phyloP scores from a whole-genome alignment of 2,329 filamentous ascomycete genomes.

The Botrytis sinoallii region DNA sequence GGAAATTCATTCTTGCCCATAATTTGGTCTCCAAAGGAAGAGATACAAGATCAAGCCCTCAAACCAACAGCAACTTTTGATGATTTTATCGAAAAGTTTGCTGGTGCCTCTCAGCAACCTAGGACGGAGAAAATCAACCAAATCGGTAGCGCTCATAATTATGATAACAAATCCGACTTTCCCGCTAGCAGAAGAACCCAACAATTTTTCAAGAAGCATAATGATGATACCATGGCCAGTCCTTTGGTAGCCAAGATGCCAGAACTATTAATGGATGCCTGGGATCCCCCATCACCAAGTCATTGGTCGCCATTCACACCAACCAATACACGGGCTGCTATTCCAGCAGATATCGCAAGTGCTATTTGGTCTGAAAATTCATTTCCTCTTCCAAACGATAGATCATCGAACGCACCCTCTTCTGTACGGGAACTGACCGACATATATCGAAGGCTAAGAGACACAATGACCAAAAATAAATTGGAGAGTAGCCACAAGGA shows the following conservation, averaged over 20 bases:
- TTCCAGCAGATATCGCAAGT: constrained; percentile 34
- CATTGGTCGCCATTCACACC: constrained; percentile 20
- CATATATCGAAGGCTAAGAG: constrained; percentile 58
- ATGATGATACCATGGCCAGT: constrained; percentile 27
- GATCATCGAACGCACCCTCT: constrained; percentile 42
- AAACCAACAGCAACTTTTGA: constrained; percentile 59
- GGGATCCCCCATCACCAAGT: constrained; percentile 32
- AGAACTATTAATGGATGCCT: constrained; percentile 35
- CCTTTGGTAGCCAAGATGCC: constrained; percentile 31
- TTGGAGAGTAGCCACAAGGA: constrained; percentile 39
- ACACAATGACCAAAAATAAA: constrained; percentile 56
- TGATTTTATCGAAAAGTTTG: constrained; percentile 33
- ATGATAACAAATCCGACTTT: constrained; percentile 10
- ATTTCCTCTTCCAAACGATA: constrained; percentile 40
- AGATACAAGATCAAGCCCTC: constrained; percentile 74
- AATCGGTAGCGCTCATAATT: constrained; percentile 14
- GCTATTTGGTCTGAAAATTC: constrained; percentile 28
- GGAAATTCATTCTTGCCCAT: constrained; percentile 94
- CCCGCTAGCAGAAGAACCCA: constrained; percentile 21
- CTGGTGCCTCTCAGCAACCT: constrained; percentile 17
- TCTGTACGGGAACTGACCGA: constrained; percentile 53
- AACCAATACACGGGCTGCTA: constrained; percentile 20
- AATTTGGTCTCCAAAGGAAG: constrained; percentile 89
- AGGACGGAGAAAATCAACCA: constrained; percentile 24
- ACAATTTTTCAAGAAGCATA: constrained; percentile 33